Evolutionary conservation across 768 basidiomycete species (phyloP), one percentile per base, ranked within the genome.

Genomic region (Boletus pseudo-olivaceus): DNA sequence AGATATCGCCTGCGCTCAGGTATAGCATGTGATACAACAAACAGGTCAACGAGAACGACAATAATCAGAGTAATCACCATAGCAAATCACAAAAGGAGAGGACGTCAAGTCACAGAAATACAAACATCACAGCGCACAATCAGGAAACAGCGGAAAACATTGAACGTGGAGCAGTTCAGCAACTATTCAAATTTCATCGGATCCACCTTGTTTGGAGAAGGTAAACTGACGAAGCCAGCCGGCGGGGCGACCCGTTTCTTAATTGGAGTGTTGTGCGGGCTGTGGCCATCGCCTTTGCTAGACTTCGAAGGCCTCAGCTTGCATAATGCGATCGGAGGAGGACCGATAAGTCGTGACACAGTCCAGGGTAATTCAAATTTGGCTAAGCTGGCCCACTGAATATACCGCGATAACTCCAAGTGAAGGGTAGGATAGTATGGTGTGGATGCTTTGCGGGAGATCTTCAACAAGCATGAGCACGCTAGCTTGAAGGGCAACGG

Each of bases 381-480:
- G 37, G 90, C 81, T 15, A 78, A 75, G 26, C 72, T 72, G 3
- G 87, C 84, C 57, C 83, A 78, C 1, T 80, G 75, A 59, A 98
- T 79, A 68, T 98, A 98, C 32, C 94, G 84, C 14, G 93, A 82
- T 47, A 99, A 76, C 71, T 99, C 96, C 38, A 98, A 85, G 70
- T 99, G 97, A 1, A 99, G 81, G 4, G 85, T 88, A 0, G 94
- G 93, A 70, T 99, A 99, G 71, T 97, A 98, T 12, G 88, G 85
- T 23, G 88, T 85, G 17, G 95, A 98, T 15, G 97, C 93, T 72
- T 98, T 98, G 47, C 97, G 89, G 1, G 93, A 84, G 41, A 95
- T 92, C 95, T 98, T 60, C 4, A 30, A 14, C 35, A 29, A 46
- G 20, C 42, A 34, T 47, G 40, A 53, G 51, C 41, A 34, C 17